Percentiles rank a stretch among this genome's conserved stretches.
Evolutionary conservation across 768 basidiomycete genomes (phyloP).

Genomic region (Mycena sanguinolenta): DNA sequence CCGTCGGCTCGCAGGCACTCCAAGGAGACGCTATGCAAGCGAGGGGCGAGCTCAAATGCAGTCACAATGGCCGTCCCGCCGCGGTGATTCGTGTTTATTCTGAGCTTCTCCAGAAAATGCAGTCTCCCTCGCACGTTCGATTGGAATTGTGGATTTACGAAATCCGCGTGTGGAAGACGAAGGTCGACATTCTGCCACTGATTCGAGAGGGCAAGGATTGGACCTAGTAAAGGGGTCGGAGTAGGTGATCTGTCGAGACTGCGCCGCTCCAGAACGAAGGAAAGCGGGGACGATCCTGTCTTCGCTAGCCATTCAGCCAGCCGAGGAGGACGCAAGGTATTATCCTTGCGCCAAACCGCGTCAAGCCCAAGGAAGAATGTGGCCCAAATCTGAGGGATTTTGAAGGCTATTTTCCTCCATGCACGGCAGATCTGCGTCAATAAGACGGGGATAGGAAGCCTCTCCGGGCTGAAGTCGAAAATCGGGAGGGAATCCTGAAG

Average conservation of each 20-base stretch:
- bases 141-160: neutral
- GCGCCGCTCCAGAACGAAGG: neutral
- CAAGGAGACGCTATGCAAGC: neutral
- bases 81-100: neutral
- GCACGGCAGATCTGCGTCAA: slow-evolving; percentile 1
- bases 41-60: slow-evolving; percentile 3
- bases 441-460: neutral
- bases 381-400: slow-evolving; percentile 5
- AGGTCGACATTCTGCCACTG: too few relatives aligned
- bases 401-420: slow-evolving; percentile 1
- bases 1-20: neutral
- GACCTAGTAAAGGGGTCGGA: neutral
- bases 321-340: neutral
- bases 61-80: too few relatives aligned
- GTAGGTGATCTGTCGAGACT: neutral
- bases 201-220: neutral
- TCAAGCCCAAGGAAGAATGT: neutral
- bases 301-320: neutral
- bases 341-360: neutral
- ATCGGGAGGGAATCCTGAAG: neutral
- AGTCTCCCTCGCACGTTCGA: neutral
- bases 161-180: neutral
- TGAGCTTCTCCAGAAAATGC: neutral
- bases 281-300: slow-evolving; percentile 3
- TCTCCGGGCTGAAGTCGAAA: neutral